phyloP scores from a whole-genome alignment of 495 filamentous ascomycete genomes.

The Penicillium alfredii region DNA sequence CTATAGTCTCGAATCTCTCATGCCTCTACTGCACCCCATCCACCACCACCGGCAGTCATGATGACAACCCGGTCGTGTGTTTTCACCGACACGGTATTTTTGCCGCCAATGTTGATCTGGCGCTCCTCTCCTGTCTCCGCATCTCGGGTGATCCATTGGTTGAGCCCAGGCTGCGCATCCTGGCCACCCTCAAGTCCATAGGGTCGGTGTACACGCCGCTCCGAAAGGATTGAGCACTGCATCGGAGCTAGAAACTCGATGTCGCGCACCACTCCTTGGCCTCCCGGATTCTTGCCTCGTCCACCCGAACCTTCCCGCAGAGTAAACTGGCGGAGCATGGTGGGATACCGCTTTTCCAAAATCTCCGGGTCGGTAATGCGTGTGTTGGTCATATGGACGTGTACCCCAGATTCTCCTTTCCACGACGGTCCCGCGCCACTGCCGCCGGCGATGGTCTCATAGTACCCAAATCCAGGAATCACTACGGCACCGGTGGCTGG shows the following conservation, averaged over 20 bases:
- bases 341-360: slow-evolving; percentile 92
- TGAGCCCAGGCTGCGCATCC: slow-evolving; percentile 71
- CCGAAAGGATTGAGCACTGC: slow-evolving; percentile 82
- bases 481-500: slow-evolving; percentile 78
- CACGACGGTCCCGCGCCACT: slow-evolving; percentile 81
- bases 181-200: slow-evolving; percentile 88
- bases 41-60: slow-evolving; percentile 51
- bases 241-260: slow-evolving; percentile 91
- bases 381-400: slow-evolving; percentile 99
- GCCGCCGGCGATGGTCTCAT: slow-evolving; percentile 94
- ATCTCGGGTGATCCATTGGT: slow-evolving; percentile 74
- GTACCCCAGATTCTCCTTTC: slow-evolving; percentile 85
- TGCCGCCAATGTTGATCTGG: slow-evolving; percentile 78
- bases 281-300: slow-evolving; percentile 68
- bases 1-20: slow-evolving; percentile 9
- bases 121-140: slow-evolving; percentile 52
- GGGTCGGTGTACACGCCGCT: slow-evolving; percentile 78
- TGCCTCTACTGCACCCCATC: slow-evolving; percentile 33
- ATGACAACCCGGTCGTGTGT: slow-evolving; percentile 81
- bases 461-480: slow-evolving; percentile 85
- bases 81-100: slow-evolving; percentile 87
- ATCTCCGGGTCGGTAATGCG: slow-evolving; percentile 93
- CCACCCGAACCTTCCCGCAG: slow-evolving; percentile 66
- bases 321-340: slow-evolving; percentile 76
- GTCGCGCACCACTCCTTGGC: slow-evolving; percentile 86